phyloP scores from a whole-genome alignment of 257 asterid genomes.

The Forsythia suspensa region DNA sequence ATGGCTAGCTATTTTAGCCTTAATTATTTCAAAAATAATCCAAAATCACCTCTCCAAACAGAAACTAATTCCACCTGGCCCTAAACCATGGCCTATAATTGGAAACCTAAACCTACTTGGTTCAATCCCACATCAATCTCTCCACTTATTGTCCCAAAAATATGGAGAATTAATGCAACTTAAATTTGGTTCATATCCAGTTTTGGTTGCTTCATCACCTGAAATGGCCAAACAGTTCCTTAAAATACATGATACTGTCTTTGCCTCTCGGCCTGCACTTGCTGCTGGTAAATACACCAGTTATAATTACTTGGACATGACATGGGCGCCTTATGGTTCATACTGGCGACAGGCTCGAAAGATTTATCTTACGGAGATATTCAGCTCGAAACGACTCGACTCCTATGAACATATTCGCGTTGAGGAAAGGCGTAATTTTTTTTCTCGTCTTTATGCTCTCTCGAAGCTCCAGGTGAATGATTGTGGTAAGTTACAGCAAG shows the following conservation, averaged over 20 bases:
- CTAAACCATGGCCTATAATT: conserved; percentile 46
- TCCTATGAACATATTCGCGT: conserved; percentile 27
- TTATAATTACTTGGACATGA: conserved; percentile 30
- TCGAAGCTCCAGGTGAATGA: neutral
- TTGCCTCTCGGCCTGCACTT: conserved; percentile 38
- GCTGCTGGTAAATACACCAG: conserved; percentile 35
- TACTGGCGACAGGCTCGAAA: conserved; percentile 37
- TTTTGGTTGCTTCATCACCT: conserved; percentile 44
- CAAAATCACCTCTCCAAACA: neutral
- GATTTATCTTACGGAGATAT: conserved; percentile 26
- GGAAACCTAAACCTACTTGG: conserved; percentile 47
- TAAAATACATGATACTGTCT: conserved; percentile 31
- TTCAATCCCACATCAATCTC: conserved; percentile 31
- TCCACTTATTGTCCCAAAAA: conserved; percentile 34
- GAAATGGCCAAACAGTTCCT: conserved; percentile 45
- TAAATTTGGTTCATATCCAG: conserved; percentile 35
- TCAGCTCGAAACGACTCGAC: conserved; percentile 24
- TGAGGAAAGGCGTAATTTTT: conserved; percentile 25
- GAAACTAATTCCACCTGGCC: conserved; percentile 34
- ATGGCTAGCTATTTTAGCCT: conserved; percentile 10
- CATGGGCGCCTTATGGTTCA: conserved; percentile 42
- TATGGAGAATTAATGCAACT: conserved; percentile 48
- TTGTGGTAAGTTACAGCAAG: neutral
- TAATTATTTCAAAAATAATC: conserved; percentile 13
- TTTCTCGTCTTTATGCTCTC: conserved; percentile 21